Evolutionary conservation across 2,329 filamentous ascomycete genomes (phyloP).

Genomic region (Fonsecaea nubica): DNA sequence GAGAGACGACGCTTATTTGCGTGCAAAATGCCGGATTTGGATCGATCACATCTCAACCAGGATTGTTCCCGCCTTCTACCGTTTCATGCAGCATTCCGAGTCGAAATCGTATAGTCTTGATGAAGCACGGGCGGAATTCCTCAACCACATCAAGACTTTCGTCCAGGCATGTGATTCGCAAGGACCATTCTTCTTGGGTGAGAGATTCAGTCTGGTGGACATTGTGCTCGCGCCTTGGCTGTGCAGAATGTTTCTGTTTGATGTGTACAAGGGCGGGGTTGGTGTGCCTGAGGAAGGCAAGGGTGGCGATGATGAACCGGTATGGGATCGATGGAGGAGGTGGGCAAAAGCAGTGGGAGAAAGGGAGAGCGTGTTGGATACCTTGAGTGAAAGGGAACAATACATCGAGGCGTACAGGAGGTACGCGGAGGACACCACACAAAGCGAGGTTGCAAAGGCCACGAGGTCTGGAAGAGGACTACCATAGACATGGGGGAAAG

Average conservation of each 20-base stretch:
- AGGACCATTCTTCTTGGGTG: constrained; percentile 73
- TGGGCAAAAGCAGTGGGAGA: constrained; percentile 68
- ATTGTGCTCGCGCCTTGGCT: constrained; percentile 76
- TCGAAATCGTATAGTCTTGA: constrained; percentile 54
- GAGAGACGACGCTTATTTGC: constrained; percentile 64
- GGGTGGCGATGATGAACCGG: constrained; percentile 60
- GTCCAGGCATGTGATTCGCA: constrained; percentile 65
- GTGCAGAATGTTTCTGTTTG: constrained; percentile 73
- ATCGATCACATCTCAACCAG: constrained; percentile 72
- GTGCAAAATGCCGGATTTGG: constrained; percentile 73
- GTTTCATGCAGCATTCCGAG: constrained; percentile 60
- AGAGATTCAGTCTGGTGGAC: constrained; percentile 70
- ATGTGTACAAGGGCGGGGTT: constrained; percentile 72
- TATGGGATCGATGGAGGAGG: constrained; percentile 69
- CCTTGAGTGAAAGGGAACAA: constrained; percentile 69
- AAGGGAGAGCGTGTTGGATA: constrained; percentile 69
- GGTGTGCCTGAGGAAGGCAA: constrained; percentile 57
- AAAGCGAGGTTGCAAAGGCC: constrained; percentile 67
- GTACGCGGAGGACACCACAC: constrained; percentile 70
- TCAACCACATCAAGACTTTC: constrained; percentile 65
- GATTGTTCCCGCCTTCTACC: constrained; percentile 74
- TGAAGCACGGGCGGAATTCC: constrained; percentile 64
- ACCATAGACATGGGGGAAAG: constrained; percentile 52
- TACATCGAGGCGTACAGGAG: constrained; percentile 73
- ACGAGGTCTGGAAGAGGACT: constrained; percentile 68